Evolutionary conservation across 1,139 yeast species (phyloP).

Genomic region (Debaryomyces subglobosus): DNA sequence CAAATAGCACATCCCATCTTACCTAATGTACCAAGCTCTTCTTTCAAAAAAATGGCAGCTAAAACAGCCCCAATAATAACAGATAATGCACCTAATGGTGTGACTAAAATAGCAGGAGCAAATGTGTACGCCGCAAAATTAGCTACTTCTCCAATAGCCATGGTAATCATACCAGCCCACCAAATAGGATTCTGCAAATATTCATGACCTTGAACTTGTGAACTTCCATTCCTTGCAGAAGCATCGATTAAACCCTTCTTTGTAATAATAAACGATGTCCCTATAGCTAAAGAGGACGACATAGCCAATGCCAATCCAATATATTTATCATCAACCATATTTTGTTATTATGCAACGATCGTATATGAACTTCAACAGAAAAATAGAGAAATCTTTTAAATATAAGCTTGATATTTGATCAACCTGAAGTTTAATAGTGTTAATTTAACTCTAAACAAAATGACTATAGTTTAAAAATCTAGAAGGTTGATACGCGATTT

Average conservation of each 20-base stretch:
- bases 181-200: slow-evolving; percentile 85
- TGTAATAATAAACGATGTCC: slow-evolving; percentile 86
- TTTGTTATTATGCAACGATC: slow-evolving; percentile 2
- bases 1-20: slow-evolving; percentile 94
- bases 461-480: not conserved
- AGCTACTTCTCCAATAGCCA: slow-evolving; percentile 92
- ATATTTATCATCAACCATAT: slow-evolving; percentile 73
- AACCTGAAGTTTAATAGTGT: not conserved
- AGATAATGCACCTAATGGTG: slow-evolving; percentile 88
- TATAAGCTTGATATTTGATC: not conserved
- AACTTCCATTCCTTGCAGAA: slow-evolving; percentile 62
- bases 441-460: not conserved
- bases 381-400: not conserved
- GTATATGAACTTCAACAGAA: not conserved
- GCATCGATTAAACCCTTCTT: slow-evolving; percentile 84
- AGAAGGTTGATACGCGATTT: not conserved
- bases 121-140: slow-evolving; percentile 94
- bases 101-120: slow-evolving; percentile 91
- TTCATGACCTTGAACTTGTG: slow-evolving; percentile 67
- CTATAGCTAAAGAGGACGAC: slow-evolving; percentile 86
- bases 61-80: slow-evolving; percentile 90
- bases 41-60: slow-evolving; percentile 83
- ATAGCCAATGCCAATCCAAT: slow-evolving; percentile 89
- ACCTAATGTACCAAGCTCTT: slow-evolving; percentile 87
- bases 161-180: slow-evolving; percentile 93